These are phyloP conservation scores for Zopfochytrium polystomum DNA, from an alignment of 371 early-diverging fungal genomes.

Conservation along the genomic window DNA sequence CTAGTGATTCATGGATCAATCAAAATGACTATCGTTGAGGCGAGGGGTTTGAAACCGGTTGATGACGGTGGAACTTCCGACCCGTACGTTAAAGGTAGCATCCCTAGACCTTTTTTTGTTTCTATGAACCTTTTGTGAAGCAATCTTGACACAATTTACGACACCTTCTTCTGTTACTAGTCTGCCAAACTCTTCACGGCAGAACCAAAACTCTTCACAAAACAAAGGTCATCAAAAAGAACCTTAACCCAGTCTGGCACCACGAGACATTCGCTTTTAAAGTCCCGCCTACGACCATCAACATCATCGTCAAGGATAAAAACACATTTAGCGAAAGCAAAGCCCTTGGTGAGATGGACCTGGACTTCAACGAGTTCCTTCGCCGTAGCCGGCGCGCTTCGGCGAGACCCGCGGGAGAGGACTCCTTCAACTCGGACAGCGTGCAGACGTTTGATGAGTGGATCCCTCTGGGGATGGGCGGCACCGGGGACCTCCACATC, in stretches of 20 bases:
- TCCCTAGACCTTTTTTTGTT: too few species aligned
- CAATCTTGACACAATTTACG: not conserved
- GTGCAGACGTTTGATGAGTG: conserved; percentile 36
- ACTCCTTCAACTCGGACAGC: too few species aligned
- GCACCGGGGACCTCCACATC: conserved; percentile 30
- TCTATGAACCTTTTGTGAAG: conserved; percentile 1
- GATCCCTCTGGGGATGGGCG: conserved; percentile 32
- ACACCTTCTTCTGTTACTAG: too few species aligned
- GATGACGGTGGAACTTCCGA: conserved; percentile 42
- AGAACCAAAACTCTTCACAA: conserved; percentile 37
- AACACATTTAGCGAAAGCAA: conserved; percentile 32
- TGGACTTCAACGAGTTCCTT: conserved; percentile 39
- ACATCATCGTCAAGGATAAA: conserved; percentile 36
- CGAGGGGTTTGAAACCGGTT: conserved; percentile 39
- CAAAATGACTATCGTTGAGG: conserved; percentile 33
- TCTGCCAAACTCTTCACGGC: conserved; percentile 33
- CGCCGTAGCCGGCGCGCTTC: too few species aligned
- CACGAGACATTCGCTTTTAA: conserved; percentile 27
- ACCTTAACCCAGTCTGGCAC: conserved; percentile 37
- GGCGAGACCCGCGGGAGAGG: too few species aligned
- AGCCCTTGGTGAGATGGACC: conserved; percentile 35
- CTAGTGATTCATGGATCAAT: conserved; percentile 2
- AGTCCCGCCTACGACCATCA: conserved; percentile 29
- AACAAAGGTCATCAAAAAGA: too few species aligned
- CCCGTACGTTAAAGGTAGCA: conserved; percentile 40